These are phyloP conservation scores for Dillenia turbinata DNA, from an alignment of 164 flowering plant genomes.

Conservation along the genomic window DNA sequence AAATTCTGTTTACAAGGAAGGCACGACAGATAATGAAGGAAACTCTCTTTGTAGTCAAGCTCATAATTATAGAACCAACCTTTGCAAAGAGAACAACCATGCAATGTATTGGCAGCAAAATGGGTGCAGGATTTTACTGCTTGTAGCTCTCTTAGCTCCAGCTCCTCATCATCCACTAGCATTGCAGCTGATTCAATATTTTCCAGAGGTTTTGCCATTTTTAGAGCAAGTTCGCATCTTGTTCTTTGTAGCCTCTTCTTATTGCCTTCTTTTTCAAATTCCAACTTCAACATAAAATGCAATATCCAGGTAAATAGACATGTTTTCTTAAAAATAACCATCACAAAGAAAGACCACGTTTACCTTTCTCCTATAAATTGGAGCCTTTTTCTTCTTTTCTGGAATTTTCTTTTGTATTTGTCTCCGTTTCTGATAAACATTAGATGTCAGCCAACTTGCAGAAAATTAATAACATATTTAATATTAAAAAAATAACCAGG, in stretches of 20 bases:
- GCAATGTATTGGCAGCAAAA: conserved; percentile 36
- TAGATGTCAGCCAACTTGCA: conserved; percentile 6
- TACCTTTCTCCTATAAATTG: conserved; percentile 51
- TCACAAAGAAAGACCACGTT: conserved; percentile 3
- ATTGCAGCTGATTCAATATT: conserved; percentile 20
- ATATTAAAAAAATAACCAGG: neutral
- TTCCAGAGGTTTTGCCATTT: conserved; percentile 28
- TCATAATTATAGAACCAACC: conserved; percentile 31
- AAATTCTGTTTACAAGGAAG: too few relatives aligned
- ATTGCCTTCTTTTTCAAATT: conserved; percentile 18
- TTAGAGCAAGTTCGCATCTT: conserved; percentile 67
- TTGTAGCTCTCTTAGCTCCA: conserved; percentile 76
- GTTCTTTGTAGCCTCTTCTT: conserved; percentile 28
- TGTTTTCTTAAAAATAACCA: conserved; percentile 1
- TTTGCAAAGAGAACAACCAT: conserved; percentile 86
- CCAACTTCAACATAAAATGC: conserved; percentile 31
- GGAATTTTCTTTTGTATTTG: conserved; percentile 26
- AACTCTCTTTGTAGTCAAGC: neutral
- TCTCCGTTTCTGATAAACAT: conserved; percentile 34
- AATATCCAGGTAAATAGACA: neutral
- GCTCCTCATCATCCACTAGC: conserved; percentile 86
- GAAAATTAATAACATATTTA: neutral
- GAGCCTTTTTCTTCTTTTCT: conserved; percentile 46
- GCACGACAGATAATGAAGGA: too few relatives aligned
- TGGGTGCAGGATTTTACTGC: conserved; percentile 67